These are phyloP conservation scores for Eleusine indica DNA, from an alignment of 176 grass and related monocot species.

Conservation along the genomic window DNA sequence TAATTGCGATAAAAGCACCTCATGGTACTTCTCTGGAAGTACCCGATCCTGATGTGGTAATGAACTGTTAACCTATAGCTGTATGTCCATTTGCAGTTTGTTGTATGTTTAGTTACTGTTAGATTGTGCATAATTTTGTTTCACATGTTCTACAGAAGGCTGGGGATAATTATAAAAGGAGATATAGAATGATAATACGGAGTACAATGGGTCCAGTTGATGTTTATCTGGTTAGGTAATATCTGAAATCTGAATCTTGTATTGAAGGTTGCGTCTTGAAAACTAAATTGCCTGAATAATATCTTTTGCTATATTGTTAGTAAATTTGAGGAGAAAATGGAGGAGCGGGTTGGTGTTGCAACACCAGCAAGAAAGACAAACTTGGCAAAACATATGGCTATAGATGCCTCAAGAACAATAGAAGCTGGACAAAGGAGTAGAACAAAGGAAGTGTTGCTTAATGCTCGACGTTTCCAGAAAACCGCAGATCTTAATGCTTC, in stretches of 20 bases:
- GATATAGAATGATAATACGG: conserved; percentile 86
- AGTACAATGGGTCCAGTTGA: conserved; percentile 92
- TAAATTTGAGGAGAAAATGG: conserved; percentile 81
- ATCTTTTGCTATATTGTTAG: conserved; percentile 48
- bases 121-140: conserved; percentile 20
- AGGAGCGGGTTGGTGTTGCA: conserved; percentile 50
- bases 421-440: conserved; percentile 42
- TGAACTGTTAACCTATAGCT: conserved; percentile 21
- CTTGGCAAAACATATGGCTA: conserved; percentile 20
- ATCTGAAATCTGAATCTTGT: conserved; percentile 4
- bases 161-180: conserved; percentile 71
- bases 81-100: not conserved
- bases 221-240: conserved; percentile 95
- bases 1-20: conserved; percentile 95
- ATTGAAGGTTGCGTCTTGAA: conserved; percentile 5
- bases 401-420: conserved; percentile 35
- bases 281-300: conserved; percentile 21
- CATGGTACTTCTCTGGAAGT: conserved; percentile 91
- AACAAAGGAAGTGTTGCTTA: conserved; percentile 40
- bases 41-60: conserved; percentile 84
- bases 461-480: conserved; percentile 46
- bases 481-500: conserved; percentile 56
- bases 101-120: conserved; percentile 18
- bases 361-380: conserved; percentile 40
- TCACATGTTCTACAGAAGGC: conserved; percentile 53